Base-by-base conservation (phyloP, 768 basidiomycete genomes). In the Suillus tomentosus region DNA sequence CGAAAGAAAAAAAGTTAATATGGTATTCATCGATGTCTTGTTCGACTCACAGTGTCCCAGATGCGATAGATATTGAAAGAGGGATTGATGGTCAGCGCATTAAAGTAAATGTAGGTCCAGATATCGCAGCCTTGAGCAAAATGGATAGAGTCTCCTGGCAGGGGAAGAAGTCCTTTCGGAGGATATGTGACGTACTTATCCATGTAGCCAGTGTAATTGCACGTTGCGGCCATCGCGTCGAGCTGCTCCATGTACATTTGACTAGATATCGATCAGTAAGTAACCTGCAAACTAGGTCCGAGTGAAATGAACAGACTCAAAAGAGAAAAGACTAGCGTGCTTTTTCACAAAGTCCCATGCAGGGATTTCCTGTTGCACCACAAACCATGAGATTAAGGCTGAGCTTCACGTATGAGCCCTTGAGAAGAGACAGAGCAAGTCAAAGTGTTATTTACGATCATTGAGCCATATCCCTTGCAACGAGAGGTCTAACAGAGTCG, bases 21-120 rank as follows among this genome's bases (percentile, higher is more conserved):
- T 22, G 27, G 34, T n/a, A n/a, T 34, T 24, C 5, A 36, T 50
- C 1, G 40, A 2, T 6, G n/a, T 17, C 8, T 14, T 56, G 11
- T 9, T 56, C 36, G 5, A 69, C 82, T 65, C 61, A 76, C 82
- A 24, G 85, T 89, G 70, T 91, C 90, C 74, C 90, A 89, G 62
- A 92, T 89, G 22, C 87, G 84, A 71, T 92, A 93, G 7, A 90
- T 80, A 67, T 92, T 81, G 78, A 92, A 93, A 0, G 87, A 89
- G 0, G 91, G 91, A 68, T 92, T 92, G 65, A 89, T 75, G 3
- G 74, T 61, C 24, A 90, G 66, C 0, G 91, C 85, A 0, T 82
- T 86, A 22, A 86, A 73, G 69, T 88, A 85, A 60, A 92, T 87
- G 47, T 78, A 74, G 24, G 83, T 80, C 90, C 88, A 92, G 1